Base-by-base conservation (phyloP, 495 filamentous ascomycete species). In the Tuber brumale region DNA sequence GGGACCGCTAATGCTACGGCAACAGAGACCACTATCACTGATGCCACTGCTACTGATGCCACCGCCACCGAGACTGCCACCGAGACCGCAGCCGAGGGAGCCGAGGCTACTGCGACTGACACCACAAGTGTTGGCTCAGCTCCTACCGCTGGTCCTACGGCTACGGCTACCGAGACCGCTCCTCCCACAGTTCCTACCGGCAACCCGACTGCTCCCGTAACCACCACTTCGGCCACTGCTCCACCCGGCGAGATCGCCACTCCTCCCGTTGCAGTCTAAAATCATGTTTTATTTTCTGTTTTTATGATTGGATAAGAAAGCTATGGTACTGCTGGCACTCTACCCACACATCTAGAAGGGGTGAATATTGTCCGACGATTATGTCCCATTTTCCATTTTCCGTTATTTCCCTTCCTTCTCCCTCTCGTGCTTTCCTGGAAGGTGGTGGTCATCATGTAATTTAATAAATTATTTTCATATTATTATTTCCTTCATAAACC, bases 131-230 rank as follows among this genome's bases (percentile, higher is more conserved):
- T 43, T 6, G 23, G 48, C 0, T 37, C 71, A 16, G 69, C 74
- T 31, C 51, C 31, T 9, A 18, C 35, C 37, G 37, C 37, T 2
- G 37, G 37, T 39, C 37, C 37, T 39, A 39, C 37, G 37, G 37
- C 72, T 69, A 70, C 79, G 8, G 75, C 75, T 21, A 77, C 80
- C 69, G 74, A 77, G 71, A 69, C 82, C 37, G 37, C 37, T 39
- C 37, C 37, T 4, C 37, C 37, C 37, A 39, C 37, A 2, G 37
- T 4, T 4, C 37, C 37, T 39, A 39, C 37, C 3, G 37, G 37
- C 37, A 39, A 39, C 37, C 37, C 37, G 37, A 39, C 37, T 41
- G 44, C 44, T 19, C 44, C 44, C 18, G 18, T 46, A 44, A 72
- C 79, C 46, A 31, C 51, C 14, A n/a, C 10, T 31, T 10, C 14